A percentile compares a stretch with the other conserved stretches of the same genome.
Conservation (phyloP, 2,329 filamentous ascomycete genomes). For the Shiraia sp. region DNA sequence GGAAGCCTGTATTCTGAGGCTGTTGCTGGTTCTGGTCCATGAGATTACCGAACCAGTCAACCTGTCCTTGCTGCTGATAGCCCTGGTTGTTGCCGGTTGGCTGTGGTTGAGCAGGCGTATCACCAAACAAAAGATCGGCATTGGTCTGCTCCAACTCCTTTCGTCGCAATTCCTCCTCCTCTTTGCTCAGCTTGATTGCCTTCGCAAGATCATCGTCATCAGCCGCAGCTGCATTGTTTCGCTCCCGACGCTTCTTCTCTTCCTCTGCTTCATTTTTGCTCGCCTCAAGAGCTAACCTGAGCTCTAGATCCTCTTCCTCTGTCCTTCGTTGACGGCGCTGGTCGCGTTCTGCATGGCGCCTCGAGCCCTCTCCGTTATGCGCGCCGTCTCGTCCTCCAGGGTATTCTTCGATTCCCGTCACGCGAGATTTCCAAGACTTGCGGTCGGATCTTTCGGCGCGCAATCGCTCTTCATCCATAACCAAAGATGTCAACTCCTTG, state of each 20-base stretch:
- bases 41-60: slow-evolving; percentile 97
- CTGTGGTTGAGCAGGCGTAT: slow-evolving; percentile 68
- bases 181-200: slow-evolving; percentile 91
- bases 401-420: slow-evolving; percentile 88
- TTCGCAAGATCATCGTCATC: slow-evolving; percentile 91
- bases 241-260: slow-evolving; percentile 72
- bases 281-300: slow-evolving; percentile 86
- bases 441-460: slow-evolving; percentile 88
- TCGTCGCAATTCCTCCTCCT: slow-evolving; percentile 87
- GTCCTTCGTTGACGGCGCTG: slow-evolving; percentile 57
- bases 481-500: slow-evolving; percentile 89
- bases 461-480: slow-evolving; percentile 91
- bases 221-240: slow-evolving; percentile 47
- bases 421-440: slow-evolving; percentile 94
- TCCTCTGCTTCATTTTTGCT: slow-evolving; percentile 96
- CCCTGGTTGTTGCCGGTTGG: slow-evolving; percentile 93
- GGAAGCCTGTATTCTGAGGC: slow-evolving; percentile 68
- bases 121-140: slow-evolving; percentile 85
- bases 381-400: slow-evolving; percentile 46
- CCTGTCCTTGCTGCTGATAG: slow-evolving; percentile 93
- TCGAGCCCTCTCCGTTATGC: slow-evolving; percentile 43
- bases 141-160: slow-evolving; percentile 87
- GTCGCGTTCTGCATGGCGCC: slow-evolving; percentile 45
- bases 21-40: slow-evolving; percentile 68
- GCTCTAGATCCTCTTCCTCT: slow-evolving; percentile 84